phyloP scores from a whole-genome alignment of 164 flowering plant species.

The Kingdonia uniflora region DNA sequence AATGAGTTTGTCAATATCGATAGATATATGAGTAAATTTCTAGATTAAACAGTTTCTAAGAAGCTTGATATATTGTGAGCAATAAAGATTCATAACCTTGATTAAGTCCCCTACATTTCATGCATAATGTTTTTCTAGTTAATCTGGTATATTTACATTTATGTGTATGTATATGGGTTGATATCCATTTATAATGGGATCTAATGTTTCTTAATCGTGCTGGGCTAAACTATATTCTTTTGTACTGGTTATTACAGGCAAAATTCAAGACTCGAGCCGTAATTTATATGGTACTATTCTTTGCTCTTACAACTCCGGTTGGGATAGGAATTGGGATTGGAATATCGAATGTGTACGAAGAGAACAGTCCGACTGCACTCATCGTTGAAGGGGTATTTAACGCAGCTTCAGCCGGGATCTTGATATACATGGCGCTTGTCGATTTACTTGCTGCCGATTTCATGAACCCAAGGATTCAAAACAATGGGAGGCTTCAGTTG shows the following conservation, averaged over 20 bases:
- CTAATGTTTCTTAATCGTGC: too few species aligned
- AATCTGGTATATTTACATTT: too few species aligned
- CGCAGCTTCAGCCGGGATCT: slow-evolving; percentile 21
- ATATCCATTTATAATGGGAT: too few species aligned
- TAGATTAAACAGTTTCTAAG: too few species aligned
- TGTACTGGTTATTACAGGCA: slow-evolving; percentile 10
- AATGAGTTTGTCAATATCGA: too few species aligned
- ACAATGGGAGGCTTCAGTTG: slow-evolving; percentile 16
- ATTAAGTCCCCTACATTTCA: too few species aligned
- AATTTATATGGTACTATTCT: slow-evolving; percentile 15
- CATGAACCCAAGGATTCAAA: slow-evolving; percentile 19
- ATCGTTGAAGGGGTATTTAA: slow-evolving; percentile 18
- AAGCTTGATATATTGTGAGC: too few species aligned
- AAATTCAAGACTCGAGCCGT: slow-evolving; percentile 10
- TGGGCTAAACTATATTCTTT: neutral
- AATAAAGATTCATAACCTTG: too few species aligned
- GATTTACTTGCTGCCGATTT: slow-evolving; percentile 26
- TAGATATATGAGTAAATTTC: too few species aligned
- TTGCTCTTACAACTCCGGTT: slow-evolving; percentile 24
- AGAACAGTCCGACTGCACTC: slow-evolving; percentile 13
- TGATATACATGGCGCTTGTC: slow-evolving; percentile 25
- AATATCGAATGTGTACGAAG: slow-evolving; percentile 10
- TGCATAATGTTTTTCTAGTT: too few species aligned
- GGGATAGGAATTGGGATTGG: slow-evolving; percentile 20
- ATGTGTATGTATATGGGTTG: too few species aligned